Evolutionary conservation across 2,329 filamentous ascomycete species (phyloP), one percentile per base, ranked within the genome.

Genomic region (Tolypocladium amazonense): DNA sequence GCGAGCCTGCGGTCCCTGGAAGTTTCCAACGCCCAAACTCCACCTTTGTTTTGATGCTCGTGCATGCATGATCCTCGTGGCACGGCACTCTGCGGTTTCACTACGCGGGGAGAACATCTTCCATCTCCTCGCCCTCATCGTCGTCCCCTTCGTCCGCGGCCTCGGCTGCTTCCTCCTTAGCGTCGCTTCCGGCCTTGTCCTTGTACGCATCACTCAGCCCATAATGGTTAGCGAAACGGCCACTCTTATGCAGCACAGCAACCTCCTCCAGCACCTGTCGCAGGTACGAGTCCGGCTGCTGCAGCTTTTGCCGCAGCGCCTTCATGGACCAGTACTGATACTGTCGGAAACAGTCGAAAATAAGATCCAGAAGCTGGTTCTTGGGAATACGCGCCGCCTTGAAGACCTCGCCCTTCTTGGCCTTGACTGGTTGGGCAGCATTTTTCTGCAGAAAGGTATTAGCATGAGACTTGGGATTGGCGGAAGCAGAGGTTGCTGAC

Each of bases 241-340:
- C 93, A 55, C 86, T 88, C 73, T 92, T 90, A 71, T 95, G 87
- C 62, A 96, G 76, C 25, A 89, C 84, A 0, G 91, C 93, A 61
- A 97, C 84, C 69, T 91, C 86, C 63, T 92, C 88, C 65, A 99
- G 76, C 0, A 87, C 88, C 70, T 94, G 85, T 59, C 93, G 91
- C 62, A 99, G 83, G 72, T 92, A 97, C n/a, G 88, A 87, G 71
- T 97, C 94, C 1, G 94, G 94, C 75, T 99, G 94, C 61, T 87
- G 84, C 45, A 95, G 83, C 62, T 82, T 79, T 57, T 85, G 81
- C 64, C 91, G 90, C 66, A 99, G 83, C 6, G 88, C 85, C 70
- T 90, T 92, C 80, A 97, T 89, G n/a, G 89, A 87, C 92, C 93
- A 99, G 75, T 94, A 97, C 67, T 88, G 86, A 79, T 89, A 96